Base-by-base conservation (phyloP, 202 grass and related monocot species). In the Digitaria exilis region DNA sequence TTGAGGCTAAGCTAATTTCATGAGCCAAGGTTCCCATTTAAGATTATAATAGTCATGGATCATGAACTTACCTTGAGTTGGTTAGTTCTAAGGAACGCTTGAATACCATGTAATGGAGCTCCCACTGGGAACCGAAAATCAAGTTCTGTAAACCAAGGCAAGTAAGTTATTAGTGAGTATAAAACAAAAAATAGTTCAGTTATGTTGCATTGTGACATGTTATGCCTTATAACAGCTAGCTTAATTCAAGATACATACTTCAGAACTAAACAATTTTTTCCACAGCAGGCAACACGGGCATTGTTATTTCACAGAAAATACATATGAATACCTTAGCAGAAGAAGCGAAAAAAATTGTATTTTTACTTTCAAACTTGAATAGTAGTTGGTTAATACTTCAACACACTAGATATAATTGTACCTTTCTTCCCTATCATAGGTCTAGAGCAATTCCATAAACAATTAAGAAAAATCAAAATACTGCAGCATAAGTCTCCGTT, bases 91-190 rank as follows among this genome's bases (percentile, higher is more conserved):
- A 98, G 80, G 81, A 98, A 98, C 87, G 96, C 96, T 55, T 90
- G 92, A 75, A 98, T 95, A 25, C 96, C 96, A 90, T 98, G 96
- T 80, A 98, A 91, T 30, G 96, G 96, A 80, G 96, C 96, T 26
- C 96, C 96, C 10, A 95, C 76, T 24, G 89, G 89, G 83, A 98
- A 98, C 49, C 96, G 87, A 85, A 98, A 98, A 95, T 98, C 96
- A 81, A 98, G 96, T 79, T 98, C 96, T 98, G 89, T 83, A 84
- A 42, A 76, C 41, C 26, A 81, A 64, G 4, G 13, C 5, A 64
- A 85, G 73, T 28, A 71, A 24, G 7, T 48, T 51, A 30, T 42
- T n/a, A 55, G 24, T 37, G 52, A 73, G 62, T 61, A 81, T 77
- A 75, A 18, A 70, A 65, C 0, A 78, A 73, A 76, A 31, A 62